phyloP scores from a whole-genome alignment of 2,329 filamentous ascomycete species.

The Talaromyces pinophilus region DNA sequence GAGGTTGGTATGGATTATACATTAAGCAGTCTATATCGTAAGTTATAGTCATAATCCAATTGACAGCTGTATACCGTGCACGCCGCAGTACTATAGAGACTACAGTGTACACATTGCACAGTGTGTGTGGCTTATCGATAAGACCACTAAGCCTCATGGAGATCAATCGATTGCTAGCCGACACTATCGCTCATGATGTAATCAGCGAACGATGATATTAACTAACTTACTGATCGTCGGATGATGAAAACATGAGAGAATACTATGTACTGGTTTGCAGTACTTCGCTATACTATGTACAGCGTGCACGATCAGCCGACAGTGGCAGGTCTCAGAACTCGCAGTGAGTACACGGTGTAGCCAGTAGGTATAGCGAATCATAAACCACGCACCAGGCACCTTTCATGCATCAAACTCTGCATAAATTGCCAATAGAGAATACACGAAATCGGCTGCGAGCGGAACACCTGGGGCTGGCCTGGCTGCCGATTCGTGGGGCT shows the following conservation, averaged over 20 bases:
- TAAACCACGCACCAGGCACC: not conserved
- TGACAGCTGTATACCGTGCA: not conserved
- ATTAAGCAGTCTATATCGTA: not conserved
- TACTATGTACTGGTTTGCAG: not conserved
- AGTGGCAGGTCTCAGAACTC: not conserved
- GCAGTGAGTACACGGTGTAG: not conserved
- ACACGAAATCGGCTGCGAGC: constrained; percentile 11
- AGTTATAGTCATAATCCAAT: not conserved
- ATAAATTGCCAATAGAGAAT: no score
- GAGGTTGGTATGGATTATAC: not conserved
- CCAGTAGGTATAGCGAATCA: not conserved
- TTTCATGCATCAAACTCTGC: not conserved
- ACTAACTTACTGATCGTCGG: not conserved
- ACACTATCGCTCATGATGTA: not conserved
- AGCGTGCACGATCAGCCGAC: not conserved
- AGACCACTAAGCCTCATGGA: not conserved
- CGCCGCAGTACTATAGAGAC: not conserved
- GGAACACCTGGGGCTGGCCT: constrained; percentile 13
- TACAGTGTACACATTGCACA: no score
- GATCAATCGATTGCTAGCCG: constrained; percentile 5
- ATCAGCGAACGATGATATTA: not conserved
- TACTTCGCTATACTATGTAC: no score
- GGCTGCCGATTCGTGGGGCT: constrained; percentile 15
- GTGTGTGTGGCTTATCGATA: not conserved
- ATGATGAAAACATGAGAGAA: not conserved